phyloP scores from a whole-genome alignment of 2,329 filamentous ascomycete genomes.

The Nannizziopsis arthrosporioides region DNA sequence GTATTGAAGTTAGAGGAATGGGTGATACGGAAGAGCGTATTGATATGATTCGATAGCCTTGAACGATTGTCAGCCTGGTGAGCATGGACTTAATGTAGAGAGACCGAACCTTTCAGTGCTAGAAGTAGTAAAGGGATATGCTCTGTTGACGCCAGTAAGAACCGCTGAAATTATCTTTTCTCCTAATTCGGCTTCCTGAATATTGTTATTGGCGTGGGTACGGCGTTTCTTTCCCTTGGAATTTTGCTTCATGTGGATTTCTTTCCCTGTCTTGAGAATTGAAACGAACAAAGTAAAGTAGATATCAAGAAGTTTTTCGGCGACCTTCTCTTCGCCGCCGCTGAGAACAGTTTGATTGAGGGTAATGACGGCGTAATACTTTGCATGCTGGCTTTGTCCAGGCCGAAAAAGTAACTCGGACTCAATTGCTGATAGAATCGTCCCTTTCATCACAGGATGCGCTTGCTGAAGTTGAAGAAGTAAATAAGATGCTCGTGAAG shows the following conservation, averaged over 20 bases:
- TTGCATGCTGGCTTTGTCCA: constrained; percentile 75
- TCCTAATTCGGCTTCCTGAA: constrained; percentile 55
- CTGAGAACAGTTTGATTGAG: constrained; percentile 93
- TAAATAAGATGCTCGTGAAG: constrained; percentile 83
- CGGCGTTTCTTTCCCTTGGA: constrained; percentile 34
- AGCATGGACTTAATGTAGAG: constrained; percentile 5
- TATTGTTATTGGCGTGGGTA: constrained; percentile 25
- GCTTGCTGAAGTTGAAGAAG: constrained; percentile 80
- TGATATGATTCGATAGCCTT: constrained; percentile 74
- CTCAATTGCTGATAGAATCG: constrained; percentile 75
- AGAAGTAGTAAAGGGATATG: constrained; percentile 79
- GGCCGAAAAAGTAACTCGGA: constrained; percentile 78
- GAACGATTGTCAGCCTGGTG: constrained; percentile 17
- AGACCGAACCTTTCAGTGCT: constrained; percentile 57
- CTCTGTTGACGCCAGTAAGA: constrained; percentile 86
- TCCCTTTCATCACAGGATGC: constrained; percentile 86
- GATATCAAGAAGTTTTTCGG: constrained; percentile 69
- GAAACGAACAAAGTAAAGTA: constrained; percentile 85
- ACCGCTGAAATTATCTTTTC: constrained; percentile 90
- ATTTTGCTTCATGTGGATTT: constrained; percentile 33
- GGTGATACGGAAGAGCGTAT: constrained; percentile 89
- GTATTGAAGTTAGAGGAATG: constrained; percentile 99
- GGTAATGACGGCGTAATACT: constrained; percentile 93
- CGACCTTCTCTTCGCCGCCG: constrained; percentile 66
- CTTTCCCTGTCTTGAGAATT: constrained; percentile 54